Conservation (phyloP, 371 early-diverging fungal species). For the Apophysomyces trapeziformis region DNA sequence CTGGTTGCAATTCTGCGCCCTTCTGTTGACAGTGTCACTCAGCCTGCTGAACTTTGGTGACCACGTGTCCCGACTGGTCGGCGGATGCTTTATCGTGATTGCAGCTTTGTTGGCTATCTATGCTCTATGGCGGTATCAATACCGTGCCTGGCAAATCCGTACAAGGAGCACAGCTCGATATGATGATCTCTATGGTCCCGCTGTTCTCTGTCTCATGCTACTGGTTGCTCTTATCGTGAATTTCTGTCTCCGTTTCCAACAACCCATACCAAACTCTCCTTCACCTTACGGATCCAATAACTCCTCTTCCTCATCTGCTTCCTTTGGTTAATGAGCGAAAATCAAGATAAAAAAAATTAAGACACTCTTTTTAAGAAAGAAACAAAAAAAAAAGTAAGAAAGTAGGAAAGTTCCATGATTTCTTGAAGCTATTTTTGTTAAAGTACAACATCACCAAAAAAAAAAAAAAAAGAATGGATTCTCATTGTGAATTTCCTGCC, state of each 20-base stretch:
- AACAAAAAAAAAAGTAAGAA: not conserved
- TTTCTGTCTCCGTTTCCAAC: conserved; percentile 39
- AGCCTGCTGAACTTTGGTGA: conserved; percentile 87
- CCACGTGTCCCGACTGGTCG: conserved; percentile 63
- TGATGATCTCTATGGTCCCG: conserved; percentile 68
- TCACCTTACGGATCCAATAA: not conserved
- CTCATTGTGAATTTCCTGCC: no score
- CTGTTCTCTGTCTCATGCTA: conserved; percentile 75
- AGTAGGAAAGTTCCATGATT: not conserved
- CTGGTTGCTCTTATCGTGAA: conserved; percentile 78
- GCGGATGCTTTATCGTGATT: conserved; percentile 70
- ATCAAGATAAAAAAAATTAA: not conserved
- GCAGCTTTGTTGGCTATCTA: conserved; percentile 72
- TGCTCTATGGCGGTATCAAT: conserved; percentile 82
- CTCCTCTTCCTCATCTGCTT: not conserved
- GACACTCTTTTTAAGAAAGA: not conserved
- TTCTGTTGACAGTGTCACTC: conserved; percentile 72
- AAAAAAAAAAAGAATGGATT: no score
- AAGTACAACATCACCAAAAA: not conserved
- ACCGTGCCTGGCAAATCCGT: conserved; percentile 75
- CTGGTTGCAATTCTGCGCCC: conserved; percentile 76
- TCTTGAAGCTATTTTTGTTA: not conserved
- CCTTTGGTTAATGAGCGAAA: not conserved
- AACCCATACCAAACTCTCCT: not conserved
- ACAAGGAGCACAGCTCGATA: conserved; percentile 55